Evolutionary conservation across 2,329 filamentous ascomycete species (phyloP).

Genomic region (Aquanectria penicillioides): DNA sequence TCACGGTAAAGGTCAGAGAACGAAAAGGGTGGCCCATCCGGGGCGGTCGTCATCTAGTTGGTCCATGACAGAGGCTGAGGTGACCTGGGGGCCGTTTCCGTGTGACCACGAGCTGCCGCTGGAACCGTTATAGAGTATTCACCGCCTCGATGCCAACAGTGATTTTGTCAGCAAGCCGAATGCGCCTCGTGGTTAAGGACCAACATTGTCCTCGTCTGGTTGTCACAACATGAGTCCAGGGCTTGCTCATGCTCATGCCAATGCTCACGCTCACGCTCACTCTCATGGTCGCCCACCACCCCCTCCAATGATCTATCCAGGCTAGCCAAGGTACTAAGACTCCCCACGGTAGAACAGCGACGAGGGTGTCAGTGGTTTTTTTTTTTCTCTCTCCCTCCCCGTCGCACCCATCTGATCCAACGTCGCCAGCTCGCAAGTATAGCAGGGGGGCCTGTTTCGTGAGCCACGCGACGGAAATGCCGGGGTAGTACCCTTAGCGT

Average conservation of each 20-base stretch:
- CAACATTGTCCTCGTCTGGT: conserved; percentile 6
- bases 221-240: neutral
- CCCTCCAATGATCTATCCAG: neutral
- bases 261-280: conserved; percentile 9
- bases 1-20: neutral
- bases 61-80: conserved; percentile 38
- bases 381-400: neutral
- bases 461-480: conserved; percentile 42
- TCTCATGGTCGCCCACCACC: neutral
- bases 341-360: neutral
- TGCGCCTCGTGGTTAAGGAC: neutral
- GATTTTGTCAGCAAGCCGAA: conserved; percentile 22
- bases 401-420: conserved; percentile 3
- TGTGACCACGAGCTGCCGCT: conserved; percentile 35
- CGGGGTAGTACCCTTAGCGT: conserved; percentile 35
- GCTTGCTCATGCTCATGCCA: conserved; percentile 4
- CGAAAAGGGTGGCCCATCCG: conserved; percentile 29
- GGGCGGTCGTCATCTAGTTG: conserved; percentile 32
- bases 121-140: conserved; percentile 36
- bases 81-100: conserved; percentile 40
- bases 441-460: conserved; percentile 21
- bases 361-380: neutral
- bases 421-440: conserved; percentile 5
- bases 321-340: neutral
- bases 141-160: conserved; percentile 35